phyloP scores from a whole-genome alignment of 2,329 filamentous ascomycete species.

The Aspergillus tanneri region DNA sequence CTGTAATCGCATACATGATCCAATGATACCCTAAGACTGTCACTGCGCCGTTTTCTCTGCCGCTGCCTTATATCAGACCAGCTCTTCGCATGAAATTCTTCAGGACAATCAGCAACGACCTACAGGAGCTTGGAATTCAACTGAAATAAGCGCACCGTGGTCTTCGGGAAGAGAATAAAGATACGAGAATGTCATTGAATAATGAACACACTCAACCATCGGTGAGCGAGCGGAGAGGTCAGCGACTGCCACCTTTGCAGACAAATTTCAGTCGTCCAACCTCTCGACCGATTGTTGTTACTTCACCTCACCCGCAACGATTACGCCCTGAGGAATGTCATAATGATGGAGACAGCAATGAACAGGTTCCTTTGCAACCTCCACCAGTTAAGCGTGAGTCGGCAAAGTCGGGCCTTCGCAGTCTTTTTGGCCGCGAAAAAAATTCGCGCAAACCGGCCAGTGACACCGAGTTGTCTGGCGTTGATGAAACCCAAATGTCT shows the following conservation, averaged over 20 bases:
- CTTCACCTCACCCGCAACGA: slow-evolving; percentile 28
- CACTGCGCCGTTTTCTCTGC: background rate
- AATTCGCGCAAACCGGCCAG: slow-evolving; percentile 26
- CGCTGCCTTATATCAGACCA: background rate
- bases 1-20: background rate
- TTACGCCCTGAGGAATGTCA: slow-evolving; percentile 35
- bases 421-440: slow-evolving; percentile 40
- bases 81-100: background rate
- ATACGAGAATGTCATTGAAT: slow-evolving; percentile 18
- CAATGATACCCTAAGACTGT: background rate
- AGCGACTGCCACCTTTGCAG: slow-evolving; percentile 37
- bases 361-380: slow-evolving; percentile 34
- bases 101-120: background rate
- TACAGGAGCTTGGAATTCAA: background rate
- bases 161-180: background rate
- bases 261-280: slow-evolving; percentile 38
- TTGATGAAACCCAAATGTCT: slow-evolving; percentile 30
- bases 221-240: slow-evolving; percentile 40
- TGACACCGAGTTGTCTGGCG: slow-evolving; percentile 33
- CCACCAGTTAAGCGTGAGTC: slow-evolving; percentile 33
- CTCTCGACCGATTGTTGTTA: slow-evolving; percentile 16
- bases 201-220: slow-evolving; percentile 24
- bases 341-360: slow-evolving; percentile 25
- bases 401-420: slow-evolving; percentile 40
- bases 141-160: background rate